Conservation (phyloP, 148 eudicot species). For the Amaranthus palmeri region DNA sequence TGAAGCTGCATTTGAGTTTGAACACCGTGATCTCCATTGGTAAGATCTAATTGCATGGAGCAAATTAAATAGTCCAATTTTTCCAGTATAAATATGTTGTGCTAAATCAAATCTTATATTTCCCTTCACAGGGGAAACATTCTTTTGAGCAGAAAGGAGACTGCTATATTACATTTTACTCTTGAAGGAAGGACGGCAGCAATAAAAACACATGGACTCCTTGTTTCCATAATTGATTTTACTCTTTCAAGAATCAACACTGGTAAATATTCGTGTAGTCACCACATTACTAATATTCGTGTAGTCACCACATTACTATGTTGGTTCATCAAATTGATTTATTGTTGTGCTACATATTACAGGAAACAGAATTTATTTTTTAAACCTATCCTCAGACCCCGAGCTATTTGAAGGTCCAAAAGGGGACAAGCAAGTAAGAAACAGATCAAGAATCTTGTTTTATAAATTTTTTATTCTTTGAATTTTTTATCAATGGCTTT, state of each 20-base stretch:
- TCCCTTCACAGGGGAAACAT: slow-evolving; percentile 70
- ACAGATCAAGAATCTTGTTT: neutral
- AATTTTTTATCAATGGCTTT: slow-evolving; percentile 3
- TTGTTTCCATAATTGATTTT: slow-evolving; percentile 80
- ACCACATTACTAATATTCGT: too few relatives aligned
- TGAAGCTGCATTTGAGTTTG: slow-evolving; percentile 92
- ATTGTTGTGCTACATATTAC: slow-evolving; percentile 15
- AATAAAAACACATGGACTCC: slow-evolving; percentile 61
- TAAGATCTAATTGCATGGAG: slow-evolving; percentile 25
- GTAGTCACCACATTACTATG: neutral
- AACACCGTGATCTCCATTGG: slow-evolving; percentile 97
- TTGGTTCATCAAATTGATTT: slow-evolving; percentile 13
- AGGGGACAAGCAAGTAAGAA: slow-evolving; percentile 86
- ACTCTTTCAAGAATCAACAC: slow-evolving; percentile 94
- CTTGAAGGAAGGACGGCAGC: slow-evolving; percentile 56
- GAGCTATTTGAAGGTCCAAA: slow-evolving; percentile 87
- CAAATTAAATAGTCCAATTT: neutral
- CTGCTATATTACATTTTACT: slow-evolving; percentile 40
- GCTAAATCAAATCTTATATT: slow-evolving; percentile 1
- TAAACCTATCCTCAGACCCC: slow-evolving; percentile 86
- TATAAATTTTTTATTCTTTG: neutral
- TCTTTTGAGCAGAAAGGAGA: slow-evolving; percentile 66
- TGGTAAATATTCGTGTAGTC: slow-evolving; percentile 35
- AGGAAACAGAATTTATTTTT: slow-evolving; percentile 82
- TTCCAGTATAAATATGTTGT: slow-evolving; percentile 1